A percentile compares a stretch with the other conserved stretches of the same genome.
Evolutionary conservation across 352 stramenopile species (phyloP).

Genomic region (Pythium brassicae): DNA sequence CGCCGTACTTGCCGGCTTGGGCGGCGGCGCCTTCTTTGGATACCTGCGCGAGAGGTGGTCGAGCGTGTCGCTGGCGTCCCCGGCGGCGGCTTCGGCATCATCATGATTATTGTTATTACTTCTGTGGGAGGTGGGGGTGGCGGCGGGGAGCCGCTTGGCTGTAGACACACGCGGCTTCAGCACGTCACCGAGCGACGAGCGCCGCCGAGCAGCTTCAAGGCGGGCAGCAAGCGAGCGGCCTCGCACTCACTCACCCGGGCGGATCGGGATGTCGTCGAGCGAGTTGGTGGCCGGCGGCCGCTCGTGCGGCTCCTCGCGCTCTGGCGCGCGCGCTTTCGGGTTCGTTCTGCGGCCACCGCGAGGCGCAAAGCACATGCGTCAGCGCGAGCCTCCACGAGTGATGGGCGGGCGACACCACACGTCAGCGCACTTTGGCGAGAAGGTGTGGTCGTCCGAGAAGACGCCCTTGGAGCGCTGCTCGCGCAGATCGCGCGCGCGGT

Average conservation of each 20-base stretch:
- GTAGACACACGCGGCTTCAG: conserved; percentile 10
- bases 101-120: conserved; percentile 60
- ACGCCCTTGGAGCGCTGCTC: conserved; percentile 61
- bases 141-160: conserved; percentile 14
- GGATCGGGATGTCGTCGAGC: conserved; percentile 44
- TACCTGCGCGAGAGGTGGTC: conserved; percentile 64
- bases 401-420: background rate
- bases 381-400: too few species aligned
- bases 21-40: conserved; percentile 36
- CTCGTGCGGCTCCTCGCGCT: conserved; percentile 43
- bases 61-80: conserved; percentile 37
- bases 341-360: conserved; percentile 33
- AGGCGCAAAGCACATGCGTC: background rate
- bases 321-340: conserved; percentile 24
- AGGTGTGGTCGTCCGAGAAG: conserved; percentile 76
- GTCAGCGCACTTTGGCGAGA: conserved; percentile 56
- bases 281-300: conserved; percentile 16
- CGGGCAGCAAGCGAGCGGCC: background rate
- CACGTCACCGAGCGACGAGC: background rate
- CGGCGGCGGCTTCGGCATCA: conserved; percentile 19
- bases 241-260: conserved; percentile 24
- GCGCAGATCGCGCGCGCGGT: conserved; percentile 69
- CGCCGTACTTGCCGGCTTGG: conserved; percentile 16
- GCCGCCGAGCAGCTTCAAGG: background rate
- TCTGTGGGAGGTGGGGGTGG: conserved; percentile 19